Evolutionary conservation across 23 red algal species (phyloP).

Genomic region (Agarophyton chilense): DNA sequence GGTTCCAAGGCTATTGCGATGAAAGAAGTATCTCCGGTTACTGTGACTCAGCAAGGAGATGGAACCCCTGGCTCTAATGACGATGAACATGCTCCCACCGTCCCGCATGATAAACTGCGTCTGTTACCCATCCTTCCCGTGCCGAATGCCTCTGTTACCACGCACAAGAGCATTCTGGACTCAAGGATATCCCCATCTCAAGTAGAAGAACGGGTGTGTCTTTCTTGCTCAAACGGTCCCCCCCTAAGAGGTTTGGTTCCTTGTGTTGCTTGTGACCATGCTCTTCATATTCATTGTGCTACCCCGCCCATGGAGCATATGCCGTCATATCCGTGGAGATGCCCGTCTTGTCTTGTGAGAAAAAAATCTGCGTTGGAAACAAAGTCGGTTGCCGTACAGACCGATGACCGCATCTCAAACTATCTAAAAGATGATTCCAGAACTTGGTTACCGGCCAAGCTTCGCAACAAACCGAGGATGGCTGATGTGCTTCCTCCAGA

Average conservation of each 20-base stretch:
- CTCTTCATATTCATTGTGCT: slow-evolving; percentile 48
- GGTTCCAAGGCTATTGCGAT: background rate
- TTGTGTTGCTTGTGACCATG: slow-evolving; percentile 38
- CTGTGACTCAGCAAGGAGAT: slow-evolving; percentile 14
- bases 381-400: slow-evolving; percentile 47
- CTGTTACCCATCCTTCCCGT: background rate
- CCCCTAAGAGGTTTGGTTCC: slow-evolving; percentile 11
- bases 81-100: background rate
- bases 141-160: background rate
- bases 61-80: background rate
- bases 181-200: background rate
- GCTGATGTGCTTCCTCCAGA: slow-evolving; percentile 50
- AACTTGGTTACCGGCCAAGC: slow-evolving; percentile 60
- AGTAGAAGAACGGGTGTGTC: background rate
- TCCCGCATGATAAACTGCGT: background rate
- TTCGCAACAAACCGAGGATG: slow-evolving; percentile 59
- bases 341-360: slow-evolving; percentile 29
- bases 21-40: slow-evolving; percentile 30
- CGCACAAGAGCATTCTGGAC: background rate
- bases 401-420: slow-evolving; percentile 60
- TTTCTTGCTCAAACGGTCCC: slow-evolving; percentile 10
- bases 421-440: slow-evolving; percentile 50
- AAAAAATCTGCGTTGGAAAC: background rate
- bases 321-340: slow-evolving; percentile 61
- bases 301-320: slow-evolving; percentile 31